phyloP scores from a whole-genome alignment of 352 stramenopile genomes.

The Blastocystis sp. region DNA sequence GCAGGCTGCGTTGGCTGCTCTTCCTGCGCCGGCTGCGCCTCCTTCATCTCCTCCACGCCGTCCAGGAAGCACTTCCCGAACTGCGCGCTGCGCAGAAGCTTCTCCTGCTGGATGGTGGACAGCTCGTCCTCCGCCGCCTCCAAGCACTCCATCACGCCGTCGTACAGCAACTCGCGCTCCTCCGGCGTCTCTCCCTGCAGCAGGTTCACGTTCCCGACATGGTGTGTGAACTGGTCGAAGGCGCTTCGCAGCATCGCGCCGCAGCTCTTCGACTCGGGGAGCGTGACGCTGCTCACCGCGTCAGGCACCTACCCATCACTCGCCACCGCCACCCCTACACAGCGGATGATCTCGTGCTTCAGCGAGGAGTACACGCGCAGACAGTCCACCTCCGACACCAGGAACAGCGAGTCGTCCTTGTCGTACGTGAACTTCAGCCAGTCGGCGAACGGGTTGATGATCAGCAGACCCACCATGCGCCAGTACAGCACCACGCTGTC shows the following conservation, averaged over 20 bases:
- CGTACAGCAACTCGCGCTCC: conserved; percentile 6
- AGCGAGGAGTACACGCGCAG: conserved; percentile 73
- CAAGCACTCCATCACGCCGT: conserved; percentile 72
- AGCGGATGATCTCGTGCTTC: conserved; percentile 74
- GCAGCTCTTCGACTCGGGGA: not conserved
- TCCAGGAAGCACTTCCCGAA: conserved; percentile 75
- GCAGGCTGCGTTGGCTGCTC: not conserved
- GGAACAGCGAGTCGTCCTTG: conserved; percentile 72
- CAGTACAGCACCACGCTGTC: conserved; percentile 75
- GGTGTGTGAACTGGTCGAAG: conserved; percentile 20
- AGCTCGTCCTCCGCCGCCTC: conserved; percentile 70
- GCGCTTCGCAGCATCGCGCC: conserved; percentile 5
- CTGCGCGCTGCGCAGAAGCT: conserved; percentile 58
- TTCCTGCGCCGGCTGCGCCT: not conserved
- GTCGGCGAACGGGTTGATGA: conserved; percentile 74
- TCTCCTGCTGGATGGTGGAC: conserved; percentile 64
- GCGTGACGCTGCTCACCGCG: conserved; percentile 8
- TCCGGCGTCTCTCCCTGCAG: conserved; percentile 30
- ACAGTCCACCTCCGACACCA: conserved; percentile 74
- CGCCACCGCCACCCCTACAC: not conserved
- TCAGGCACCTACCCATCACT: conserved; percentile 55
- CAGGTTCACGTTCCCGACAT: conserved; percentile 9
- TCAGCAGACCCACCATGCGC: conserved; percentile 70
- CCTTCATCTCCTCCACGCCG: not conserved
- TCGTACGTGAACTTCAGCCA: conserved; percentile 76